Evolutionary conservation across 148 eudicot genomes (phyloP), one percentile per base, ranked within the genome.

Genomic region (Cornus controversa): DNA sequence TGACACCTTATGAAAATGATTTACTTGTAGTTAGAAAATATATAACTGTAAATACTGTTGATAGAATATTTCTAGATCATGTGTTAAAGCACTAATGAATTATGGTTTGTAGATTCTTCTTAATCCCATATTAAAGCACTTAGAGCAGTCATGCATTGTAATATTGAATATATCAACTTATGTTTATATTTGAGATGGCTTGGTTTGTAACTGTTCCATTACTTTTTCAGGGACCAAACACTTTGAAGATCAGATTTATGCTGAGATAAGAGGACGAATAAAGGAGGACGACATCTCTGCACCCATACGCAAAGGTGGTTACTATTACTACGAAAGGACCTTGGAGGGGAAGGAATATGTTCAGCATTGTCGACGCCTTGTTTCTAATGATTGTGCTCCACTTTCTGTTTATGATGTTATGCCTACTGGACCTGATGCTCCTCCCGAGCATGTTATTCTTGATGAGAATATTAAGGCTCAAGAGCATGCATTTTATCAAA

Each of bases 281-380:
- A 90, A 95, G 80, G 97, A 95, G 80, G 98, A 90, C 77, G 99
- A 95, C 75, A 84, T 91, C 72, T 85, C 97, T 53, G 96, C 88
- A 42, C 96, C 99, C 8, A 26, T 83, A 23, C 86, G 94, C 14
- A 87, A 80, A 79, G 99, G 99, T 47, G 76, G 84, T 72, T 95
- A 84, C 79, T 93, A 93, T 83, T 95, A 95, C 81, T 93, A 95
- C 66, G 74, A 77, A 70, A 88, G 84, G 78, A 95, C 88, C n/a
- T 82, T 89, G 76, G 83, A 91, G 85, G 98, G 97, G 22, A 90
- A 91, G 72, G 93, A 95, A 80, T 95, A 95, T 85, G 89, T 80
- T 37, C 91, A 88, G 66, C 86, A 89, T 66, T 95, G 96, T 80
- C 87, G 98, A 27, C 86, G 97, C 37, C 78, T 77, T 78, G 89